Base-by-base conservation (phyloP, 495 filamentous ascomycete genomes). In the Aspergillus campestris region DNA sequence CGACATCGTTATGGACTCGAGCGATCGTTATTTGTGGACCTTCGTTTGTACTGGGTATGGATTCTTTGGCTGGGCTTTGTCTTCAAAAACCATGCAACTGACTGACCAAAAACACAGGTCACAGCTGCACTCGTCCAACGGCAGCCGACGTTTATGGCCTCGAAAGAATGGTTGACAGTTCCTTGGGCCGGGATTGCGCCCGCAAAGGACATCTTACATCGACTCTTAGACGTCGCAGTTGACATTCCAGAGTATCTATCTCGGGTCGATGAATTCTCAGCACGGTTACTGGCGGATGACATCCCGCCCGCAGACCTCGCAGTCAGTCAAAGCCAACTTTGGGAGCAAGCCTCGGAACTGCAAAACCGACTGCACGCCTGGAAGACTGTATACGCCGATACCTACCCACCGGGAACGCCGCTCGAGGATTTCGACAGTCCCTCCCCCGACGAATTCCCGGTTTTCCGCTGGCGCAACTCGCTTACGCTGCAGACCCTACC, bases 11-110 rank as follows among this genome's bases (percentile, higher is more conserved):
- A 50, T 37, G 55, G 58, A 1, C 38, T 60, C 31, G 58, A 60
- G 27, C 51, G 52, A 29, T 60, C 58, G 1, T 35, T 60, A n/a
- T 60, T 51, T 42, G 52, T 60, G 10, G 58, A 60, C 36, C 45
- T 60, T 15, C 51, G 58, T 11, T 42, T 58, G 15, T 60, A 57
- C 34, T 60, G 58, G 58, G 58, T 60, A 51, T 18, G 50, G 14
- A n/a, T 28, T 0, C 33, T 6, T 39, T 11, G 9, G 7, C 32
- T 32, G 30, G 8, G 29, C 13, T 24, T 8, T 27, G 5, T 10
- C 13, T 1, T 18, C 7, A 28, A 2, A 7, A 7, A 9, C 4
- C 10, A 28, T 12, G 6, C 11, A 1, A n/a, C 33, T 42, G 7
- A 36, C 27, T 24, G 18, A 24, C 18, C 18, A 1, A 24, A 24